These are phyloP conservation scores for Inga laurina DNA, from an alignment of 306 rosid genomes.

Conservation along the genomic window DNA sequence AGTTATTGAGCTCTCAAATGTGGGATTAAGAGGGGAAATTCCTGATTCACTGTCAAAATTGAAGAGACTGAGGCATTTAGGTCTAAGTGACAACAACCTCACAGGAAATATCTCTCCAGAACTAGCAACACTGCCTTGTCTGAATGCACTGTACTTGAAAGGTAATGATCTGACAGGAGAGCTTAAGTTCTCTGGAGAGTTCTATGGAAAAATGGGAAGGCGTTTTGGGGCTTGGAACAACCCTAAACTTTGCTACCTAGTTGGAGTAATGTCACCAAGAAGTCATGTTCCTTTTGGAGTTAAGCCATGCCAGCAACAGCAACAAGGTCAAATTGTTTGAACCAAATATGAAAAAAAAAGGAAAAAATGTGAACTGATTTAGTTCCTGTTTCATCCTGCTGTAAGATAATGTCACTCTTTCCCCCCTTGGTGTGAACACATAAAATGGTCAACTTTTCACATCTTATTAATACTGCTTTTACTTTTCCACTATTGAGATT, in stretches of 20 bases:
- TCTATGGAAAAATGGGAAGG: conserved; percentile 76
- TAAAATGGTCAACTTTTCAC: background rate
- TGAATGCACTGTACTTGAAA: conserved; percentile 72
- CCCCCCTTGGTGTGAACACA: background rate
- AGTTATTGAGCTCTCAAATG: conserved; percentile 74
- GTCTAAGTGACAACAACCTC: conserved; percentile 76
- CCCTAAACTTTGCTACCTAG: conserved; percentile 71
- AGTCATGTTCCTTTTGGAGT: conserved; percentile 69
- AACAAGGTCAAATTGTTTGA: conserved; percentile 47
- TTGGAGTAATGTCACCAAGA: conserved; percentile 42
- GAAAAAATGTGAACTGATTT: background rate
- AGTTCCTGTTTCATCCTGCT: background rate
- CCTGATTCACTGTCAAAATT: conserved; percentile 72
- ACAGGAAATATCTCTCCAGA: conserved; percentile 63
- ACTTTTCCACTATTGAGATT: background rate
- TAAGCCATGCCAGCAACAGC: conserved; percentile 62
- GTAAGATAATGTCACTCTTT: background rate
- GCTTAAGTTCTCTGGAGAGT: conserved; percentile 59
- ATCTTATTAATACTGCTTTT: background rate
- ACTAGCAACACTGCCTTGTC: conserved; percentile 67
- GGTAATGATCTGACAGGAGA: conserved; percentile 77
- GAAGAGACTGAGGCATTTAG: conserved; percentile 73
- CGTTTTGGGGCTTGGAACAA: conserved; percentile 89
- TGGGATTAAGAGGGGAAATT: conserved; percentile 70
- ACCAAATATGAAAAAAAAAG: conserved; percentile 6